phyloP scores from a whole-genome alignment of 1,284 basidiomycete species.

The Mycena citricolor region DNA sequence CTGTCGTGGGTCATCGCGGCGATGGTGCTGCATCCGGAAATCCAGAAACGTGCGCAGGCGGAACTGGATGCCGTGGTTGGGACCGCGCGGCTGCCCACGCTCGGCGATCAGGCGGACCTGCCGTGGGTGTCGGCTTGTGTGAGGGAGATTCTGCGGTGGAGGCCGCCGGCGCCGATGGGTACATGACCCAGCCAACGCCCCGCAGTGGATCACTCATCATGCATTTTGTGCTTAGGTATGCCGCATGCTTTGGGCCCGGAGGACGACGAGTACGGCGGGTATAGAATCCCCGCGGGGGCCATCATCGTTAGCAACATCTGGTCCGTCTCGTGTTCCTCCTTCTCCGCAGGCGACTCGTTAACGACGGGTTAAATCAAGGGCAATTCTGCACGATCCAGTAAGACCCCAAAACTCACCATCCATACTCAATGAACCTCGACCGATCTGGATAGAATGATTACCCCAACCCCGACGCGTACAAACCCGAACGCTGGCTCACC shows the following conservation, averaged over 20 bases:
- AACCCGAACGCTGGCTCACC: conserved; percentile 46
- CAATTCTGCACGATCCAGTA: conserved; percentile 39
- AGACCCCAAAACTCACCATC: too few species aligned
- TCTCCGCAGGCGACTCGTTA: too few species aligned
- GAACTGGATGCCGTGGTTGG: conserved; percentile 36
- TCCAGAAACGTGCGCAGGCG: conserved; percentile 36
- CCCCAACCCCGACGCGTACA: conserved; percentile 41
- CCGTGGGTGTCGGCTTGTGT: conserved; percentile 27
- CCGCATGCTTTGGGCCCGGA: conserved; percentile 1
- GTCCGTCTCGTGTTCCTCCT: too few species aligned
- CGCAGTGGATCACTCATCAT: background rate
- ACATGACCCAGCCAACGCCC: background rate
- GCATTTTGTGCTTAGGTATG: background rate
- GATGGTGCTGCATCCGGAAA: conserved; percentile 37
- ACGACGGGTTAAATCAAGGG: too few species aligned
- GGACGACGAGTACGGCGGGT: background rate
- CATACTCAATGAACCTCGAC: too few species aligned
- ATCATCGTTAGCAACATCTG: background rate
- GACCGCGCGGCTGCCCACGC: conserved; percentile 24
- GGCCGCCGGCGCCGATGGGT: conserved; percentile 1
- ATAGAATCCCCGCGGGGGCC: background rate
- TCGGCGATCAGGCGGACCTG: conserved; percentile 17
- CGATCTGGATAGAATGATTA: too few species aligned
- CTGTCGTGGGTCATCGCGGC: conserved; percentile 39
- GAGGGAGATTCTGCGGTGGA: conserved; percentile 29